phyloP scores from a whole-genome alignment of 306 rosid species.

The Castanea mollissima region DNA sequence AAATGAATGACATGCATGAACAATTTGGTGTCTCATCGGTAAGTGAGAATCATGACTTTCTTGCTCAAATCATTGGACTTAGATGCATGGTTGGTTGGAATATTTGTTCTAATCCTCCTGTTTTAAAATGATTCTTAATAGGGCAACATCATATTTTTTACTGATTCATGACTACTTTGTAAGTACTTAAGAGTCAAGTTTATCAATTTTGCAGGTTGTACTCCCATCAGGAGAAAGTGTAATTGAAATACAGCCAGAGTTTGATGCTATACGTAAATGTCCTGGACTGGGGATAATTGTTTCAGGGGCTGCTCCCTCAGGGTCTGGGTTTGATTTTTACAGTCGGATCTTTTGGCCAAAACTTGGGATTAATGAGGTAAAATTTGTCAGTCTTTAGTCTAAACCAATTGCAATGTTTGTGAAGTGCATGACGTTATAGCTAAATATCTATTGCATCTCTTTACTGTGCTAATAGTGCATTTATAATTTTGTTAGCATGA shows the following conservation, averaged over 20 bases:
- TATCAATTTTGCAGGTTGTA: conserved; percentile 47
- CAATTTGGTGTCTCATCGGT: neutral
- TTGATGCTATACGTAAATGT: conserved; percentile 46
- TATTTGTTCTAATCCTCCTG: neutral
- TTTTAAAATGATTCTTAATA: neutral
- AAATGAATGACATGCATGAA: neutral
- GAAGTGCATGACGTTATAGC: neutral
- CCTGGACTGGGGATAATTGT: conserved; percentile 65
- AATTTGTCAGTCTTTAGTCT: neutral
- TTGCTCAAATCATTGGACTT: neutral
- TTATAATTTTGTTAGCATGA: no score
- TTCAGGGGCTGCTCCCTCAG: conserved; percentile 55
- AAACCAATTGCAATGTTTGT: neutral
- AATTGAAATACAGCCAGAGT: conserved; percentile 43
- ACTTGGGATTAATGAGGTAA: conserved; percentile 65
- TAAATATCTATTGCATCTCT: no score
- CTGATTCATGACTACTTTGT: conserved; percentile 4
- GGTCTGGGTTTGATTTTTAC: conserved; percentile 63
- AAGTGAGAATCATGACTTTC: neutral
- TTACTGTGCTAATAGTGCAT: no score
- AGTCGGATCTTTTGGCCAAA: conserved; percentile 67
- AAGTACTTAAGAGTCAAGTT: neutral
- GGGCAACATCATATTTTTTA: neutral
- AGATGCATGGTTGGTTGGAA: neutral
- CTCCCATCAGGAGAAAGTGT: conserved; percentile 49